Conservation (phyloP, 2,329 filamentous ascomycete genomes). For the Fusarium brachygibbosum region DNA sequence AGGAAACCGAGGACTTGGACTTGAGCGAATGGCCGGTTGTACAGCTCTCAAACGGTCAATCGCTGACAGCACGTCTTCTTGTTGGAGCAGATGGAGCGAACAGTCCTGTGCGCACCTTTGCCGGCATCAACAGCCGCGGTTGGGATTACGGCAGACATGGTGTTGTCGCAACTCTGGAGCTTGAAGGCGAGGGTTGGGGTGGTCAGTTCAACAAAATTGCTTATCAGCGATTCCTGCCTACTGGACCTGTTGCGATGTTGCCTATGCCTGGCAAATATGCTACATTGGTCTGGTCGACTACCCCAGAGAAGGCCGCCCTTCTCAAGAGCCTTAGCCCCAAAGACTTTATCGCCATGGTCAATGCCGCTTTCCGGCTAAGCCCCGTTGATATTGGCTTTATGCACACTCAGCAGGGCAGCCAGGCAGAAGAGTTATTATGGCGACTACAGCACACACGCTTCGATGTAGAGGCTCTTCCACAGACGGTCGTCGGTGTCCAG, state of each 20-base stretch:
- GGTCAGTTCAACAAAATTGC: conserved; percentile 76
- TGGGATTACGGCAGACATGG: conserved; percentile 96
- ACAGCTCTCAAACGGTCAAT: conserved; percentile 74
- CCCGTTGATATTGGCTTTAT: conserved; percentile 86
- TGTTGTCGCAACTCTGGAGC: conserved; percentile 86
- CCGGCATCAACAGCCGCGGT: conserved; percentile 84
- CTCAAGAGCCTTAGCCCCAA: conserved; percentile 79
- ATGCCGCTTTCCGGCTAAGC: conserved; percentile 89
- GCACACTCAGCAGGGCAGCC: conserved; percentile 71
- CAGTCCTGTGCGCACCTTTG: conserved; percentile 91
- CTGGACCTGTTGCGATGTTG: conserved; percentile 90
- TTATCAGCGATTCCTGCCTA: conserved; percentile 95
- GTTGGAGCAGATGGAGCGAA: conserved; percentile 96
- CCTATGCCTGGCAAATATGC: conserved; percentile 87
- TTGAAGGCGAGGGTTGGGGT: conserved; percentile 72
- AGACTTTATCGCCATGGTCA: conserved; percentile 89
- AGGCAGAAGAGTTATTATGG: conserved; percentile 87
- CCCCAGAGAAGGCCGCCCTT: conserved; percentile 80
- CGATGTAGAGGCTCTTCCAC: conserved; percentile 70
- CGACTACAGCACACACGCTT: conserved; percentile 77
- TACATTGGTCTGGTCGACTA: conserved; percentile 95
- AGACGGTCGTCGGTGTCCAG: conserved; percentile 78
- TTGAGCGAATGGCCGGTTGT: conserved; percentile 90
- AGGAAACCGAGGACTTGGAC: conserved; percentile 76
- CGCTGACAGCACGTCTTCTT: conserved; percentile 83